Evolutionary conservation across 768 basidiomycete species (phyloP).

Genomic region (Xerocomellus intermedius): DNA sequence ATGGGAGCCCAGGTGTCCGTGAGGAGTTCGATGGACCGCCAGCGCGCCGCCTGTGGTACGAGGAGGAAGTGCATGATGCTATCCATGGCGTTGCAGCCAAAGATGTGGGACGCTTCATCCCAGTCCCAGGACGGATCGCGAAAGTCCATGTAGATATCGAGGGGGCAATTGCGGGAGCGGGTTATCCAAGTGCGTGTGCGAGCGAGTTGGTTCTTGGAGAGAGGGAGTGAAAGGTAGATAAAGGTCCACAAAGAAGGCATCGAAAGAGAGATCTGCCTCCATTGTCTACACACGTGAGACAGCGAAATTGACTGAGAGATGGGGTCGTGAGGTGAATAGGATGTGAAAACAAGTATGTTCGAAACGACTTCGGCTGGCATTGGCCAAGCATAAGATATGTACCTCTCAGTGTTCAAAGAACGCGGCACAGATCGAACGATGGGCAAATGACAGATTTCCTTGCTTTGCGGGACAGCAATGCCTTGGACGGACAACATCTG

Average conservation of each 20-base stretch:
- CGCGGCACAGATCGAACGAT: neutral
- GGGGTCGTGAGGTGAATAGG: conserved; percentile 27
- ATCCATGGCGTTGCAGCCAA: conserved; percentile 45
- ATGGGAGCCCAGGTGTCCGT: conserved; percentile 63
- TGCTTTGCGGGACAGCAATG: neutral
- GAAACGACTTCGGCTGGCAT: conserved; percentile 39
- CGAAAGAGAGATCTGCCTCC: conserved; percentile 48
- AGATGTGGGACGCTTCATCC: conserved; percentile 45
- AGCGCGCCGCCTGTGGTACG: conserved; percentile 44
- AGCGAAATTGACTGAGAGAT: conserved; percentile 34
- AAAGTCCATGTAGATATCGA: conserved; percentile 55
- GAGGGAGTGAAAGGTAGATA: conserved; percentile 47
- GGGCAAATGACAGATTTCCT: neutral
- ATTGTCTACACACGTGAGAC: conserved; percentile 50
- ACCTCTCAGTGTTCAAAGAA: neutral
- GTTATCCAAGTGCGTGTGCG: conserved; percentile 39
- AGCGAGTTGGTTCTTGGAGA: conserved; percentile 36
- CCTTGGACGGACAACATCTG: conserved; percentile 16
- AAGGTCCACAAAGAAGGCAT: conserved; percentile 50
- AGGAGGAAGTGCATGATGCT: conserved; percentile 45
- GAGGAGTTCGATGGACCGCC: conserved; percentile 49
- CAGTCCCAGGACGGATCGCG: conserved; percentile 59
- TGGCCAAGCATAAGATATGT: neutral
- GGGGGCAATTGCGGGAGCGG: conserved; percentile 46
- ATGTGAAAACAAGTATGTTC: conserved; percentile 35